Evolutionary conservation across 2,329 filamentous ascomycete genomes (phyloP).

Genomic region (Ophiocordyceps robertsii): DNA sequence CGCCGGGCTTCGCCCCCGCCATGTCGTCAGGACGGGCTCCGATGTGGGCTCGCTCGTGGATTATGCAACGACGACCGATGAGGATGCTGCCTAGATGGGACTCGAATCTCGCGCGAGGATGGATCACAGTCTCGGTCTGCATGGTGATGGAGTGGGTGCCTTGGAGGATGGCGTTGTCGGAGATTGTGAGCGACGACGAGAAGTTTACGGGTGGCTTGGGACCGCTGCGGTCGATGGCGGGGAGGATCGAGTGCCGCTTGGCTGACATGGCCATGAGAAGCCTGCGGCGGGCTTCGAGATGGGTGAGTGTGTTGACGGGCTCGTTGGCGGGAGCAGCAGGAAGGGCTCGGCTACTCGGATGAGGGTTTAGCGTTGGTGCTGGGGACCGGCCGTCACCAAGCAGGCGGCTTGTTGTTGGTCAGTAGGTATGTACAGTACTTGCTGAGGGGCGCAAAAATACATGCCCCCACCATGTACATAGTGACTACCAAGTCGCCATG

Average conservation of each 20-base stretch:
- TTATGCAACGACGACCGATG: slow-evolving; percentile 68
- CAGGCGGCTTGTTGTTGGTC: neutral
- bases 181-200: slow-evolving; percentile 45
- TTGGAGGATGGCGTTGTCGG: slow-evolving; percentile 47
- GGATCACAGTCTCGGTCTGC: slow-evolving; percentile 66
- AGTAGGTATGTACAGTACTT: neutral
- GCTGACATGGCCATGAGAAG: slow-evolving; percentile 17
- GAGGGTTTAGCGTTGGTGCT: no score
- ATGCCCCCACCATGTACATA: neutral
- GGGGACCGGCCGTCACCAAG: no score
- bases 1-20: slow-evolving; percentile 20
- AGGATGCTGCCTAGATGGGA: slow-evolving; percentile 67
- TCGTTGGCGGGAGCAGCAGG: neutral
- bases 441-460: neutral
- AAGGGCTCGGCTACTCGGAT: neutral
- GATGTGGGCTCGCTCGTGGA: slow-evolving; percentile 56
- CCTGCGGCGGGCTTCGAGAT: neutral
- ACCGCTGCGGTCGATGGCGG: slow-evolving; percentile 35
- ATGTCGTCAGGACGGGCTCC: slow-evolving; percentile 26
- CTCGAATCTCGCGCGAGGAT: slow-evolving; percentile 71
- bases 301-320: no score
- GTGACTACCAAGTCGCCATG: neutral
- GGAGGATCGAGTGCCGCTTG: slow-evolving; percentile 44
- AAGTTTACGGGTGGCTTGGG: slow-evolving; percentile 50
- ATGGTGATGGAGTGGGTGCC: slow-evolving; percentile 72